Conservation (phyloP, 257 asterid genomes). For the Euphrasia confusa region DNA sequence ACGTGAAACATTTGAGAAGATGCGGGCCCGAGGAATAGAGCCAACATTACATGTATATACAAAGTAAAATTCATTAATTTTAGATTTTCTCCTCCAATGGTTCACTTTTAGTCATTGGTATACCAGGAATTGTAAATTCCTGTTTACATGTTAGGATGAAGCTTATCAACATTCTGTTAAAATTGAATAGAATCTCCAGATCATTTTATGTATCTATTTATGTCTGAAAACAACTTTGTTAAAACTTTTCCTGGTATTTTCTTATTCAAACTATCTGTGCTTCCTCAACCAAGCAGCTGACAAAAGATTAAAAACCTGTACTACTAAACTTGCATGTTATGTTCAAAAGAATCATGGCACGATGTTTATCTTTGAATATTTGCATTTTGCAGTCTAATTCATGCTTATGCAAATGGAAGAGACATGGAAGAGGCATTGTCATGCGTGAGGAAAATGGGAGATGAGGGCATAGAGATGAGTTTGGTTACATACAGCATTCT, state of each 20-base stretch:
- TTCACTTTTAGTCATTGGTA: constrained; percentile 16
- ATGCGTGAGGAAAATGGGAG: constrained; percentile 83
- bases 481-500: constrained; percentile 88
- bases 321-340: background rate
- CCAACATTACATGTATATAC: constrained; percentile 90
- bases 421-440: constrained; percentile 98
- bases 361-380: constrained; percentile 18
- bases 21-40: constrained; percentile 93
- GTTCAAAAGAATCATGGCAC: background rate
- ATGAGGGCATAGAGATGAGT: constrained; percentile 81
- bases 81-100: constrained; percentile 24
- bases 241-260: constrained; percentile 1
- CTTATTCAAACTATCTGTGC: constrained; percentile 10
- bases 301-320: background rate
- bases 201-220: constrained; percentile 9
- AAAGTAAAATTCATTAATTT: constrained; percentile 46
- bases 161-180: constrained; percentile 19
- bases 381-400: constrained; percentile 72
- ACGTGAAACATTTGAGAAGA: constrained; percentile 88
- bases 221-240: constrained; percentile 9
- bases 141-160: constrained; percentile 10
- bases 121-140: background rate
- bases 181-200: constrained; percentile 12
- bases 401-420: constrained; percentile 91
- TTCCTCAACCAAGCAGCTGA: constrained; percentile 10